A percentile compares a stretch with the other conserved stretches of the same genome.
phyloP scores from a whole-genome alignment of 192 early-diverging fungal species.

The Backusella tarrabulga region DNA sequence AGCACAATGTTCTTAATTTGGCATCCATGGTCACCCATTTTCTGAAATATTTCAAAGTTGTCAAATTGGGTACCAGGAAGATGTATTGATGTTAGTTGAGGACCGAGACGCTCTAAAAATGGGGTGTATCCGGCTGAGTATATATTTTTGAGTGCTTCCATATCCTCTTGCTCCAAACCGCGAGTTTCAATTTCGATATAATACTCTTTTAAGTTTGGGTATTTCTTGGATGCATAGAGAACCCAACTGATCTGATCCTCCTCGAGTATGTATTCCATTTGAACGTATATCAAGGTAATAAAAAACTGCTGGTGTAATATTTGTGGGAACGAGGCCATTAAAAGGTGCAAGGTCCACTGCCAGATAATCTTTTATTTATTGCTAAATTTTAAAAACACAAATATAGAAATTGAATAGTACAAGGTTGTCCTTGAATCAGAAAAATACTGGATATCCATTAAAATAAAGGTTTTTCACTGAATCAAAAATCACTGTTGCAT shows the following conservation, averaged over 20 bases:
- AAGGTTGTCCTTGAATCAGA: neutral
- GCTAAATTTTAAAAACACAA: neutral
- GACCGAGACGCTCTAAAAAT: neutral
- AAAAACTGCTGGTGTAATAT: neutral
- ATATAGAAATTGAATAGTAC: neutral
- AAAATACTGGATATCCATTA: neutral
- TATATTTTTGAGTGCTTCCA: neutral
- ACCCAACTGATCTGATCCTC: neutral
- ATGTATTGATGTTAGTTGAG: neutral
- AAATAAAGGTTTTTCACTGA: neutral
- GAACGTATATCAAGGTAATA: neutral
- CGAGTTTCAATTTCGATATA: neutral
- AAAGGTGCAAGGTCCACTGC: neutral
- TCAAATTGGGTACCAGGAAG: neutral
- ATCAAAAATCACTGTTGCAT: neutral
- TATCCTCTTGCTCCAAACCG: neutral
- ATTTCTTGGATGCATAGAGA: neutral
- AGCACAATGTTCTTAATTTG: neutral
- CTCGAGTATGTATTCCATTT: neutral
- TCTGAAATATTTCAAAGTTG: neutral
- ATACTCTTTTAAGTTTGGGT: neutral
- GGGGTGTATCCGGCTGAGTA: neutral
- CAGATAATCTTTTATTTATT: neutral
- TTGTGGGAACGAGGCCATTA: neutral
- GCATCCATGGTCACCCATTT: neutral